A percentile compares a stretch with the other conserved stretches of the same genome.
Evolutionary conservation across 2,329 filamentous ascomycete species (phyloP).

Genomic region (Cercospora janseana): DNA sequence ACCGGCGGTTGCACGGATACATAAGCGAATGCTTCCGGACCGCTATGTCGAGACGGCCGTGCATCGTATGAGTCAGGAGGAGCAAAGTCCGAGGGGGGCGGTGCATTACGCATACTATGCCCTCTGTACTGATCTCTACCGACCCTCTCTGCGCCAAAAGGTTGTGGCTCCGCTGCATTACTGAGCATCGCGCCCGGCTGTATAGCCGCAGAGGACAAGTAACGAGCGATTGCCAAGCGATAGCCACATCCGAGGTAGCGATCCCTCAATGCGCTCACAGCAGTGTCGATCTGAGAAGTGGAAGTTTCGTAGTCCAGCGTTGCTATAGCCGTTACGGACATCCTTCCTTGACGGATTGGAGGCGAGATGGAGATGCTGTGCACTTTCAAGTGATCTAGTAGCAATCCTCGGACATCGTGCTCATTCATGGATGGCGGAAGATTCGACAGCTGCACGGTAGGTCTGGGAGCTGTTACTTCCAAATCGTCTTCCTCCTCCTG

Average conservation of each 20-base stretch:
- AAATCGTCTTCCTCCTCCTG: slow-evolving; percentile 41
- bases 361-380: slow-evolving; percentile 31
- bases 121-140: slow-evolving; percentile 34
- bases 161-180: slow-evolving; percentile 23
- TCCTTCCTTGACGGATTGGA: slow-evolving; percentile 47
- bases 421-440: slow-evolving; percentile 54
- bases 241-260: slow-evolving; percentile 82
- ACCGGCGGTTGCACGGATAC: slow-evolving; percentile 64
- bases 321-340: slow-evolving; percentile 73
- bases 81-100: slow-evolving; percentile 62
- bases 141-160: slow-evolving; percentile 34
- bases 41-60: slow-evolving; percentile 11
- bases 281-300: slow-evolving; percentile 76
- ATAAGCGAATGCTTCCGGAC: slow-evolving; percentile 24
- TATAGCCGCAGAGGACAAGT: slow-evolving; percentile 65
- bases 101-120: slow-evolving; percentile 42
- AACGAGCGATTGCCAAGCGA: slow-evolving; percentile 74
- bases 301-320: slow-evolving; percentile 77
- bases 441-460: slow-evolving; percentile 55
- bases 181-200: slow-evolving; percentile 16
- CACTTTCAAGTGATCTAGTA: slow-evolving; percentile 29
- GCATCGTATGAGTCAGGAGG: slow-evolving; percentile 69
- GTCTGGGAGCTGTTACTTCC: slow-evolving; percentile 46
- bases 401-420: slow-evolving; percentile 60
- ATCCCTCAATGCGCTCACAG: slow-evolving; percentile 75